Base-by-base conservation (phyloP, 352 stramenopile species). In the Globisporangium nagaii region DNA sequence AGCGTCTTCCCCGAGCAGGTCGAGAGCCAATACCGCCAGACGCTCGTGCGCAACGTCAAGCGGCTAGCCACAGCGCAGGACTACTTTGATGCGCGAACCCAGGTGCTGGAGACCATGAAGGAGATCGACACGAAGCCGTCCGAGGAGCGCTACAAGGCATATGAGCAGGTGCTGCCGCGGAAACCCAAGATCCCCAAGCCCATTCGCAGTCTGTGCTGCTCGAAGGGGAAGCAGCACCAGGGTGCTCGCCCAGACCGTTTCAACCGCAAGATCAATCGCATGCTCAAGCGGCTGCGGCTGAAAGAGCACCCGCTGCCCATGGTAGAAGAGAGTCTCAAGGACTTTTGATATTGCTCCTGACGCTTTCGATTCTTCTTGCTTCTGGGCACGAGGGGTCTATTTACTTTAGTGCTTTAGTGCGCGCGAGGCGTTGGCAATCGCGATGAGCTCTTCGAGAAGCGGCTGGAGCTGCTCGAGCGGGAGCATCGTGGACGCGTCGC, bases 241-340 rank as follows among this genome's bases (percentile, higher is more conserved):
- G 43, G 17, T 9, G 25, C 68, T 30, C 73, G 69, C 17, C 78
- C 78, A 0, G 80, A 86, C 25, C 73, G 79, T 30, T 86, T 94
- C 53, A 89, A 86, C 32, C 72, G 81, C n/a, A 80, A 82, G 56
- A 89, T 91, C 50, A 90, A 92, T 52, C 79, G 81, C 25, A 73
- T 88, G 68, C 73, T 94, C 43, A 75, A 68, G 54, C 84, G 81
- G 15, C 74, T 92, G 27, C 83, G 79, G 62, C 63, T 66, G 15
- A 71, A 89, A 32, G 77, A 92, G n/a, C 65, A 90, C 32, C 63
- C 71, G 15, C 43, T 92, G 7, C 73, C 73, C 13, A 63, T 89
- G 22, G 66, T 94, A 22, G 79, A 92, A 60, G 81, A 94, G 62
- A 88, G 79, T 66, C 63, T 91, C 31, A 66, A 80, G 13, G 82